Evolutionary conservation across 768 basidiomycete species (phyloP), one percentile per base, ranked within the genome.

Genomic region (Naematelia aurantialba): DNA sequence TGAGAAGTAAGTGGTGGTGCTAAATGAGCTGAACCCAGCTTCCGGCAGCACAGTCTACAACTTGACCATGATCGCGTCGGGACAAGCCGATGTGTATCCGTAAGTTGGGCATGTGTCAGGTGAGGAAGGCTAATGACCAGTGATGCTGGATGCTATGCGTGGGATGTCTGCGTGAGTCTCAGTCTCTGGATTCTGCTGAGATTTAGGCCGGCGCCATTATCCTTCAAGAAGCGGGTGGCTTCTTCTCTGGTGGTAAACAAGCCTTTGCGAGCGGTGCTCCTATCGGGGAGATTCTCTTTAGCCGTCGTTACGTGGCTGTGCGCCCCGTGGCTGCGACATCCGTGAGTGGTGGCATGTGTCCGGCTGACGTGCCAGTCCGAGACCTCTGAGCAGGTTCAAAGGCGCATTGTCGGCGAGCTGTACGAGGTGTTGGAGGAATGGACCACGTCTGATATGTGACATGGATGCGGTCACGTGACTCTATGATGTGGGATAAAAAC

Each of bases 51-150:
- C 60, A 3, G 60, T 46, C 2, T 63, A 59, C 53, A 63, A 60
- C 22, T 52, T 66, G 19, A 83, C 84, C 2, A 80, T 89, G 76
- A 89, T 93, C 4, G 92, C 92, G 1, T 86, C 91, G 71, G 93
- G 93, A 21, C 86, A 86, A n/a, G 72, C 91, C 49, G 92, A 94
- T 68, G 69, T 92, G 52, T 94, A 91, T 68, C 92, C 90, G 91
- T 89, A 63, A 61, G 82, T 72, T 31, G 21, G 21, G 34, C 34
- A 39, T 39, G 8, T 39, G 4, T n/a, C 45, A 45, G 24, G 5
- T 60, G 44, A 34, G 53, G 31, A 65, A 31, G 58, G 89, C 89
- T 89, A 89, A 92, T 76, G 87, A 31, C 1, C 46, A 91, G 58
- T 90, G 90, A 22, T 84, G 83, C 72, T 83, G 84, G 84, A 53